Conservation (phyloP, 192 early-diverging fungal species). For the Coemansia sp. region DNA sequence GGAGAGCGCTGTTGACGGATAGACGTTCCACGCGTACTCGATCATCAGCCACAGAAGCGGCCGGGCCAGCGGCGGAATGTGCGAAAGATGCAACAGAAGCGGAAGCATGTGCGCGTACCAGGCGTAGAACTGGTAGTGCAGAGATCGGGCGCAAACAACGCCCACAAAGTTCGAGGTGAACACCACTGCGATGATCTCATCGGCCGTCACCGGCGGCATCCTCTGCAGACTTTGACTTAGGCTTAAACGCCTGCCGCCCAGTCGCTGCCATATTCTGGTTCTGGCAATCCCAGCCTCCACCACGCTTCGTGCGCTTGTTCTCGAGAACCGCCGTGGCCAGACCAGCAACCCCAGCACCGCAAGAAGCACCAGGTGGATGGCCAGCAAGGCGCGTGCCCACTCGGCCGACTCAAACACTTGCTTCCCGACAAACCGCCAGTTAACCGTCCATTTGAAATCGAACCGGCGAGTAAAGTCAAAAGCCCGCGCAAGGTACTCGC, state of each 20-base stretch:
- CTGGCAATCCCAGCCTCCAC: conserved; percentile 14
- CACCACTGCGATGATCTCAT: conserved; percentile 50
- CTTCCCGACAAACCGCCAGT: conserved; percentile 85
- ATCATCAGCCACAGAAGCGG: conserved; percentile 47
- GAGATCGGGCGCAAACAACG: conserved; percentile 79
- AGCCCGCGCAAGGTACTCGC: conserved; percentile 69
- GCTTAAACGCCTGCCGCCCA: too few species aligned
- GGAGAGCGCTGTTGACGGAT: conserved; percentile 67
- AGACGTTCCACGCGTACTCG: conserved; percentile 87
- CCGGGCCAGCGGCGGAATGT: conserved; percentile 4
- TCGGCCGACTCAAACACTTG: conserved; percentile 62
- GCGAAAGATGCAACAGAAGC: conserved; percentile 64
- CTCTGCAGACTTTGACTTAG: background rate
- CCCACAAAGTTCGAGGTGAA: conserved; percentile 91
- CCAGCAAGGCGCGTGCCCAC: conserved; percentile 64
- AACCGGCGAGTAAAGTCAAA: conserved; percentile 91
- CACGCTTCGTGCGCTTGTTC: conserved; percentile 10
- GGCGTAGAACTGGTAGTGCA: conserved; percentile 97
- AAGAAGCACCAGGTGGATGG: conserved; percentile 63
- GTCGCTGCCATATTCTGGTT: background rate
- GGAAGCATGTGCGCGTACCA: conserved; percentile 93
- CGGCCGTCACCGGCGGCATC: background rate
- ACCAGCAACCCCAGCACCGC: conserved; percentile 58
- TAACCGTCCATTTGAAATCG: conserved; percentile 91
- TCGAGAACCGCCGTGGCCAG: conserved; percentile 54